Base-by-base conservation (phyloP, 2,329 filamentous ascomycete species). In the Apiospora kogelbergensis region DNA sequence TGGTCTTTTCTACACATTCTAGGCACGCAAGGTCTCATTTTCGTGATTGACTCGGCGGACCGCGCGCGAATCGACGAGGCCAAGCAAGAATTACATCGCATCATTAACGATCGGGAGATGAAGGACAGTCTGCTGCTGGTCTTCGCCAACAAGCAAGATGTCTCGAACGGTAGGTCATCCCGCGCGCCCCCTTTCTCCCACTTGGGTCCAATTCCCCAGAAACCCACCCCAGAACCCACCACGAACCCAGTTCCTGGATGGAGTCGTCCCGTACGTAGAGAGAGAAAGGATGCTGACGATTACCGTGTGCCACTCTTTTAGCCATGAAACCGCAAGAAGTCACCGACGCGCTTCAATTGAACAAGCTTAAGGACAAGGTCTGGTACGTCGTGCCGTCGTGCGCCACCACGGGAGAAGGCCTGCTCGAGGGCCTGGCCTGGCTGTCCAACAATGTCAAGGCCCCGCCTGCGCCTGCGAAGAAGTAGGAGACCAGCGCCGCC, bases 121-220 rank as follows among this genome's bases (percentile, higher is more conserved):
- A 95, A 96, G 84, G 95, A 98, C 79, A 95, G 94, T 71, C 86
- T 98, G 76, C 85, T 99, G 75, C 84, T 98, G 71, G 95, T 99
- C 53, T 98, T 99, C 81, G 96, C 96, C 78, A 99, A 99, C 87
- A 99, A 99, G 89, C 96, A 98, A 84, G 96, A 99, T 89, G 85
- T 98, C 75, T 86, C 88, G 70, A 93, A 93, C 79, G 90, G 93
- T 93, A 83, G 69, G 85, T 82, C 44, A 68, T 17, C 64, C 57
- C 68, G 13, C 66, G 60, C 42, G 24, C 64, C 63, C 45, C 41
- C 57, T 45, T 20, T 13, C 66, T 45, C 33, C 20, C 42, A 26
- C 13, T 41, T 30, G 24, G 63, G 11, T 42, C 22, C 57, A 37
- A 57, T 42, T 37, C 15, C 20, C 26, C 11, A 22, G 40, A 5